These are phyloP conservation scores for Exophiala calicioides DNA, from an alignment of 2,329 filamentous ascomycete species.

Conservation along the genomic window DNA sequence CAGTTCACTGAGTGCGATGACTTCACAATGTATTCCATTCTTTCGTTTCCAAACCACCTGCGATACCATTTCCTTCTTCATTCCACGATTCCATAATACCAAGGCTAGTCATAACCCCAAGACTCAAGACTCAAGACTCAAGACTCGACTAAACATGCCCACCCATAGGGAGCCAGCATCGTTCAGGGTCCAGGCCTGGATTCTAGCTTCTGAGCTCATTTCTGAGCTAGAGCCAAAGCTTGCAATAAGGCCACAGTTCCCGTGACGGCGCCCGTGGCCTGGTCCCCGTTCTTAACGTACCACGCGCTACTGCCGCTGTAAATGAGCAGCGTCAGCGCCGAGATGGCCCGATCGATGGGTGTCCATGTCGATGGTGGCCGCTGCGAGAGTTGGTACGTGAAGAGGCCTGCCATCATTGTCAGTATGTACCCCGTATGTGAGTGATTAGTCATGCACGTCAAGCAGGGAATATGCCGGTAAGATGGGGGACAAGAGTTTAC, in stretches of 20 bases:
- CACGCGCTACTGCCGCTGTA: conserved; percentile 32
- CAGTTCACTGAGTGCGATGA: not conserved
- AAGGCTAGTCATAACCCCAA: no score
- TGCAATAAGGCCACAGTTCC: conserved; percentile 29
- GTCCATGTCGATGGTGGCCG: conserved; percentile 17
- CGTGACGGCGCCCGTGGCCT: conserved; percentile 23
- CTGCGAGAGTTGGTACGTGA: conserved; percentile 20
- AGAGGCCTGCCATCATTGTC: conserved; percentile 9
- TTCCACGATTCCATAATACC: no score
- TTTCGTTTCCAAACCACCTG: not conserved
- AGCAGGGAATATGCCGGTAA: not conserved
- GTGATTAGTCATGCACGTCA: no score
- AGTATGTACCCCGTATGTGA: not conserved
- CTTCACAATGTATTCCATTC: not conserved
- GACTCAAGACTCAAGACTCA: no score
- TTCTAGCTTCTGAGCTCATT: not conserved
- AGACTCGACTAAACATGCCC: no score
- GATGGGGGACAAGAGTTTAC: not conserved
- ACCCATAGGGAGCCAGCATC: no score
- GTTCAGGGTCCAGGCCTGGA: not conserved
- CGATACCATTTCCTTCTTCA: no score
- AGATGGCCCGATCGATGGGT: conserved; percentile 26
- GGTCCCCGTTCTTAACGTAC: conserved; percentile 31
- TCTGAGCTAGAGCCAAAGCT: conserved; percentile 22
- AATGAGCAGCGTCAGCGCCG: conserved; percentile 27